These are phyloP conservation scores for Kingdonia uniflora DNA, from an alignment of 164 flowering plant genomes.

Conservation along the genomic window DNA sequence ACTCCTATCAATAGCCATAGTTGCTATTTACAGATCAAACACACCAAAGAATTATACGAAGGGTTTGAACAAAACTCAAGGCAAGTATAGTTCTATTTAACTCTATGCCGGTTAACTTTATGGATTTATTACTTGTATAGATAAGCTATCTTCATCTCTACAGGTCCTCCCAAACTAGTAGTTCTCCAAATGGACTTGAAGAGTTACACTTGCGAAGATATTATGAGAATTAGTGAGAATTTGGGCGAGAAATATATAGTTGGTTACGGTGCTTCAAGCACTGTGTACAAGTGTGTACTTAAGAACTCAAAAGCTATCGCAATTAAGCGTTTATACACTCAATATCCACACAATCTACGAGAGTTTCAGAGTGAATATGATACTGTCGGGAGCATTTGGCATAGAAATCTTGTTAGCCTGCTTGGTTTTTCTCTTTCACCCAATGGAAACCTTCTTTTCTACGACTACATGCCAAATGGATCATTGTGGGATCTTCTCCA, in stretches of 20 bases:
- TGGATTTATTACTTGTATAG: not conserved
- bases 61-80: conserved; percentile 33
- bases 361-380: conserved; percentile 92
- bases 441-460: conserved; percentile 73
- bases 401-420: conserved; percentile 78
- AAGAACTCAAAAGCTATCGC: conserved; percentile 86
- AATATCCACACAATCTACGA: conserved; percentile 39
- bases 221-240: conserved; percentile 84
- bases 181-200: conserved; percentile 95
- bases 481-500: conserved; percentile 96
- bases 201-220: conserved; percentile 74
- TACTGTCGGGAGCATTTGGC: conserved; percentile 82
- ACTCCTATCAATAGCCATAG: conserved; percentile 38
- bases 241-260: conserved; percentile 74
- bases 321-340: conserved; percentile 69
- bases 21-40: conserved; percentile 58
- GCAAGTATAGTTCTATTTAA: conserved; percentile 16
- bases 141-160: not conserved
- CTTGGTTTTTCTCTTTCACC: conserved; percentile 83
- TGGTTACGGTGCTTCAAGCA: conserved; percentile 93
- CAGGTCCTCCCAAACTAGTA: conserved; percentile 74
- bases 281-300: conserved; percentile 75
- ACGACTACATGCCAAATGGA: conserved; percentile 95
- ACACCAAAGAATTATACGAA: conserved; percentile 29
- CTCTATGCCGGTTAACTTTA: not conserved